phyloP scores from a whole-genome alignment of 2,329 filamentous ascomycete species.

The Cladosporium sp. region DNA sequence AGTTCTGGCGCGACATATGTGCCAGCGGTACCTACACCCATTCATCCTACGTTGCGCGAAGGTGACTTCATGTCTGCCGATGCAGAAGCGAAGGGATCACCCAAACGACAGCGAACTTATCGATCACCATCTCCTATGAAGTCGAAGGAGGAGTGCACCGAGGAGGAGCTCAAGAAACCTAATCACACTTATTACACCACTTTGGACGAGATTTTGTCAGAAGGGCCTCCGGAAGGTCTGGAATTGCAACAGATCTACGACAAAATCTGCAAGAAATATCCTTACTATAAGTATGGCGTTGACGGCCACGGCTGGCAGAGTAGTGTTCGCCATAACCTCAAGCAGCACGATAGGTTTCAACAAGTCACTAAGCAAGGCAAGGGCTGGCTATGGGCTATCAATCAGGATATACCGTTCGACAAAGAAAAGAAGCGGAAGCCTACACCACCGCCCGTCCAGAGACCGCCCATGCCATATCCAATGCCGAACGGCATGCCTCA shows the following conservation, averaged over 20 bases:
- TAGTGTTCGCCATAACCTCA: slow-evolving; percentile 61
- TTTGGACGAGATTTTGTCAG: slow-evolving; percentile 58
- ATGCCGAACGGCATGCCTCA: slow-evolving; percentile 21
- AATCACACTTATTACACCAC: slow-evolving; percentile 59
- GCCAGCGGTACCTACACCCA: slow-evolving; percentile 2
- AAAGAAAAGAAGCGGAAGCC: slow-evolving; percentile 52
- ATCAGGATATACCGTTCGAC: slow-evolving; percentile 55
- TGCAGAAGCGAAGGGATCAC: slow-evolving; percentile 4
- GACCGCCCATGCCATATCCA: slow-evolving; percentile 15
- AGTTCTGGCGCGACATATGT: slow-evolving; percentile 2
- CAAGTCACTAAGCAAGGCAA: slow-evolving; percentile 58
- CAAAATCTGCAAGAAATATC: slow-evolving; percentile 58
- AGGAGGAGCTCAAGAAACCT: slow-evolving; percentile 68
- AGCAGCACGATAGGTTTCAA: slow-evolving; percentile 54
- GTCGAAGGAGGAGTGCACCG: slow-evolving; percentile 60
- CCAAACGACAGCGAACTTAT: slow-evolving; percentile 46
- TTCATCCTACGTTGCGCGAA: slow-evolving; percentile 4
- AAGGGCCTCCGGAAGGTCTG: slow-evolving; percentile 52
- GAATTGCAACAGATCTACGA: slow-evolving; percentile 63
- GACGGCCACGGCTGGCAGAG: slow-evolving; percentile 62
- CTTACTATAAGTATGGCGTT: slow-evolving; percentile 57
- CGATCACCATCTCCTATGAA: slow-evolving; percentile 59
- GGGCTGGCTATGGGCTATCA: slow-evolving; percentile 59
- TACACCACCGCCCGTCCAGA: slow-evolving; percentile 30
- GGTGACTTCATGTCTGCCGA: slow-evolving; percentile 7